Conservation (phyloP, 306 rosid genomes). For the Vigna hirtella region DNA sequence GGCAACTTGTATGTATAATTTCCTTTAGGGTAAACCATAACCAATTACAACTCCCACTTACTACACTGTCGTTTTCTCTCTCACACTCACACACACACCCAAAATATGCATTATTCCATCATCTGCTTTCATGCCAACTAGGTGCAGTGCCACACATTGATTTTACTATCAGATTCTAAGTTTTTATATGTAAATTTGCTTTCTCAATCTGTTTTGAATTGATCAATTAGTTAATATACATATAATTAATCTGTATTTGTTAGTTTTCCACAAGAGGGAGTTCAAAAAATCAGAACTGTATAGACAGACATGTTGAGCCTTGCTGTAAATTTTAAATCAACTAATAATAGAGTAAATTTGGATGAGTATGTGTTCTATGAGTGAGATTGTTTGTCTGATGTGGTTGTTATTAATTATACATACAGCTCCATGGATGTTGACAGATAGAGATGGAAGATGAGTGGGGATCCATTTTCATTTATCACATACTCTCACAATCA, state of each 20-base stretch:
- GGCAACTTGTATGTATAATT: conserved; percentile 17
- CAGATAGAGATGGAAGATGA: conserved; percentile 31
- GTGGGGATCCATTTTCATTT: conserved; percentile 46
- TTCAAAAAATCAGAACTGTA: no score
- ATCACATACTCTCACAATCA: conserved; percentile 42
- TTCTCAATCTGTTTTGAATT: background rate
- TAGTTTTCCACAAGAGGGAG: background rate
- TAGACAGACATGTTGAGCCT: background rate
- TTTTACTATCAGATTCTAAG: background rate
- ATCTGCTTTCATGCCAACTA: background rate
- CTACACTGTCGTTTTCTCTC: conserved; percentile 23
- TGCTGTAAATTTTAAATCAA: conserved; percentile 10
- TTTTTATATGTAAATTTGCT: background rate
- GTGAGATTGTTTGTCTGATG: conserved; percentile 37
- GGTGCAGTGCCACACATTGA: background rate
- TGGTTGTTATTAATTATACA: conserved; percentile 1
- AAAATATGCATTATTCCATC: conserved; percentile 6
- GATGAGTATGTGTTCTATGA: background rate
- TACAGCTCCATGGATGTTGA: conserved; percentile 52
- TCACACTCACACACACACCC: background rate
- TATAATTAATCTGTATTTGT: background rate
- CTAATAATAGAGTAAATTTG: background rate
- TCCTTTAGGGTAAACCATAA: conserved; percentile 24
- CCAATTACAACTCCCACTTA: conserved; percentile 12
- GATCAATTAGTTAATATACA: background rate